Base-by-base conservation (phyloP, 2,329 filamentous ascomycete species). In the Escovopsis sp. region DNA sequence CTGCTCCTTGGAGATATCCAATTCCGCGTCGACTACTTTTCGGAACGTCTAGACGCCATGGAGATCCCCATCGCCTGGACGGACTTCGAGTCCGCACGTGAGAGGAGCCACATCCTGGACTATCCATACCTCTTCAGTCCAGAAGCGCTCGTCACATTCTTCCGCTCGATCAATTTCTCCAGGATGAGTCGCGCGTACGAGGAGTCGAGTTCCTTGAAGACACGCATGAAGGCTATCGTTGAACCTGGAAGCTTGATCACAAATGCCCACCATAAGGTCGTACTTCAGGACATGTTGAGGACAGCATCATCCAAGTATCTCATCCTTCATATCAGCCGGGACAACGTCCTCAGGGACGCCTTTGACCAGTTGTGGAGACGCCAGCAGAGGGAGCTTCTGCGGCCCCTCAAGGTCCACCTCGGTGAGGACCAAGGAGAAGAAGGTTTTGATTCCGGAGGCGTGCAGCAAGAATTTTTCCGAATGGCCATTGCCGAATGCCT, bases 381-480 rank as follows among this genome's bases (percentile, higher is more conserved):
- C 33, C 81, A 95, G 59, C 77, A 78, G 53, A 73, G 83, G 33
- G 86, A 95, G 61, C 66, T 96, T 3, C 67, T 89, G 54, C 77
- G 86, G 26, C 91, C 91, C 1, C 64, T 98, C 32, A 94, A 94
- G 54, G 81, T 98, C 8, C 80, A 85, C 40, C 75, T 96, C 44
- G 87, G 87, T 4, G 82, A 86, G 55, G 80, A 85, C 32, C 70
- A 71, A 42, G 85, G 86, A 28, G 91, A 96, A 59, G 80, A 93
- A 57, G 91, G 91, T 0, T 77, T 93, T 32, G 91, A 98, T 59
- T 86, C 89, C 39, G 91, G 91, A 36, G 91, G 91, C 48, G 88
- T 98, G 1, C 89, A 95, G 53, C 88, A 94, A 57, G 91, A 98
- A 49, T 96, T 94, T 58, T 96, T 98, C 64, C 78, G 86, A 12